phyloP scores from a whole-genome alignment of 352 stramenopile species.

The Aphanomyces stellatus region DNA sequence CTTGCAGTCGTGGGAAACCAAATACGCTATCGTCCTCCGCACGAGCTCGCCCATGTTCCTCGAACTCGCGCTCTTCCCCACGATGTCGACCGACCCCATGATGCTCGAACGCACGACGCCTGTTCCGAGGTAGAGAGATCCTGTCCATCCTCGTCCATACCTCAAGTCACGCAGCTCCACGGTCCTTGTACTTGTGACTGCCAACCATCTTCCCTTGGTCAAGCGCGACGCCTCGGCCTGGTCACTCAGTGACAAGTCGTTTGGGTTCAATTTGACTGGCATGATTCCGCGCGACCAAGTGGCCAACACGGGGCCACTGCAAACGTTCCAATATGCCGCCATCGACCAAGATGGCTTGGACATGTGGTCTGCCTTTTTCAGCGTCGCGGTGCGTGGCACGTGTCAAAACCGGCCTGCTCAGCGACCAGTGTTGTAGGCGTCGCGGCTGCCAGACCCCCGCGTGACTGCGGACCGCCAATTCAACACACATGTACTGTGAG shows the following conservation, averaged over 20 bases:
- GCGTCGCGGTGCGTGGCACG: neutral
- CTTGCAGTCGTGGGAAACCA: conserved; percentile 24
- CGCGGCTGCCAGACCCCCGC: neutral
- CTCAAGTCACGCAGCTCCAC: neutral
- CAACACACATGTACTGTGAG: neutral
- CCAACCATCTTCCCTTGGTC: neutral
- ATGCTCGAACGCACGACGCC: neutral
- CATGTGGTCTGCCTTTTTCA: neutral
- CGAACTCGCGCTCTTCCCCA: conserved; percentile 5
- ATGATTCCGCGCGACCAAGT: neutral
- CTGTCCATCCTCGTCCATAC: neutral
- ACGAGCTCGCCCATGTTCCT: conserved; percentile 9
- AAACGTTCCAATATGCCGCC: neutral
- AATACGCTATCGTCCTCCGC: conserved; percentile 2
- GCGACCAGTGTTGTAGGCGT: neutral
- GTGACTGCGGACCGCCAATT: neutral
- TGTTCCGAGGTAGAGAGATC: neutral
- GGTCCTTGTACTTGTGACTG: neutral
- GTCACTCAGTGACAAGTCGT: neutral
- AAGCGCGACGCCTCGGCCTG: neutral
- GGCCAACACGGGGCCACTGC: neutral
- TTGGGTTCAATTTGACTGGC: neutral
- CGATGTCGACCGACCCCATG: neutral
- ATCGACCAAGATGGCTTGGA: neutral
- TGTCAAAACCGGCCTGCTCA: neutral